Percentiles rank a stretch among this genome's conserved stretches.
These are phyloP conservation scores for Cercophora newfieldiana DNA, from an alignment of 495 filamentous ascomycete species.

Conservation along the genomic window DNA sequence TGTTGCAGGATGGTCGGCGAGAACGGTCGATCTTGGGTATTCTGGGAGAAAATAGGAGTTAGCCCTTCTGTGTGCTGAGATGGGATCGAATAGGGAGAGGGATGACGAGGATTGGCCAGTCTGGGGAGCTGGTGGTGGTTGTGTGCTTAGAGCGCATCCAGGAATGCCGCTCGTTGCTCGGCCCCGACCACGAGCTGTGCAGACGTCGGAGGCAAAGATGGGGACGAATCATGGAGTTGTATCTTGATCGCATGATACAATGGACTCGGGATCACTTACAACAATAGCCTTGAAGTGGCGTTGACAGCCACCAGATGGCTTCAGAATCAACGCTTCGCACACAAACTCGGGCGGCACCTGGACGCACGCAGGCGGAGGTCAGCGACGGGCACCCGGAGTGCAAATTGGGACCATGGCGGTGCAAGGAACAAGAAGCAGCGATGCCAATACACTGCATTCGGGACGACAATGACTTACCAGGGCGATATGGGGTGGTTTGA, in stretches of 20 bases:
- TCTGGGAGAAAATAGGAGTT: slow-evolving; percentile 9
- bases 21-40: neutral
- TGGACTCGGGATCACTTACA: slow-evolving; percentile 42
- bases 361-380: slow-evolving; percentile 18
- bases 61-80: slow-evolving; percentile 5
- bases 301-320: slow-evolving; percentile 28
- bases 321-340: slow-evolving; percentile 29
- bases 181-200: slow-evolving; percentile 3
- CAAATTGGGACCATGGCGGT: slow-evolving; percentile 11
- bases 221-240: slow-evolving; percentile 15
- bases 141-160: slow-evolving; percentile 14
- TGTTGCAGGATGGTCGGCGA: slow-evolving; percentile 1
- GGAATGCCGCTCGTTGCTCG: slow-evolving; percentile 11
- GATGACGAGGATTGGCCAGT: neutral
- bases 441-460: slow-evolving; percentile 14
- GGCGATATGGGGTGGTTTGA: slow-evolving; percentile 26
- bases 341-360: slow-evolving; percentile 21
- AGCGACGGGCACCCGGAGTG: slow-evolving; percentile 23
- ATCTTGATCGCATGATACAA: slow-evolving; percentile 41
- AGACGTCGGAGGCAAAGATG: slow-evolving; percentile 21
- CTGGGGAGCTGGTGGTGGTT: neutral
- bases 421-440: slow-evolving; percentile 7
- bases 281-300: slow-evolving; percentile 35
- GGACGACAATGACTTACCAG: slow-evolving; percentile 30
- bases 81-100: neutral